Conservation (phyloP, 257 asterid genomes). For the Solanum ossicruentum region DNA sequence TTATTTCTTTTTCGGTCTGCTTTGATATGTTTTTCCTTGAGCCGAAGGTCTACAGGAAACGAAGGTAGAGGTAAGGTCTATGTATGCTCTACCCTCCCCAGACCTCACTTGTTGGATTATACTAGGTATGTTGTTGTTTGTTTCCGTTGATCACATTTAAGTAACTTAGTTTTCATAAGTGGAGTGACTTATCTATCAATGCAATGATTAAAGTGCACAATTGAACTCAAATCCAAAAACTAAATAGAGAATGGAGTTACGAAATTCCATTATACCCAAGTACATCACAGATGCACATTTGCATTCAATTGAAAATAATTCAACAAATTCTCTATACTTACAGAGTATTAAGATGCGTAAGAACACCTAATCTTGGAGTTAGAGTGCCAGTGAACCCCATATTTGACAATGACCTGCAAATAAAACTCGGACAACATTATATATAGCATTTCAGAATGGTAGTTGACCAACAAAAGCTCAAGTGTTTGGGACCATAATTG, state of each 20-base stretch:
- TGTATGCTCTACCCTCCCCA: neutral
- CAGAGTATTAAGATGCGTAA: slow-evolving; percentile 63
- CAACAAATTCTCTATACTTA: slow-evolving; percentile 23
- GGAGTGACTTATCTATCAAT: neutral
- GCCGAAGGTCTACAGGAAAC: too few relatives aligned
- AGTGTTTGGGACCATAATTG: neutral
- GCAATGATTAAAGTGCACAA: neutral
- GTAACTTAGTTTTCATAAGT: neutral
- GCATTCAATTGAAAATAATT: neutral
- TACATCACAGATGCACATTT: neutral
- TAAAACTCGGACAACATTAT: neutral
- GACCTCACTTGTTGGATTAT: neutral
- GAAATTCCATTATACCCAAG: neutral
- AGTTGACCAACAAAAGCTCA: neutral
- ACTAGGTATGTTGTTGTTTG: neutral
- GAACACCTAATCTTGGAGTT: slow-evolving; percentile 55
- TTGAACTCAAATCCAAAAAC: neutral
- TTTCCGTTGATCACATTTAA: neutral
- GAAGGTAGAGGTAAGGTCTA: too few relatives aligned
- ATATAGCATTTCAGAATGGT: neutral
- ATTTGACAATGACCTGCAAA: slow-evolving; percentile 70
- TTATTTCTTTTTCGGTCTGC: too few relatives aligned
- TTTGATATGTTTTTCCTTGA: too few relatives aligned
- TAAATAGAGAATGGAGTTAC: neutral
- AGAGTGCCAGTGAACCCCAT: slow-evolving; percentile 86